A percentile compares a stretch with the other conserved stretches of the same genome.
phyloP scores from a whole-genome alignment of 805 yeast species.

The Myxozyma kluyveri region DNA sequence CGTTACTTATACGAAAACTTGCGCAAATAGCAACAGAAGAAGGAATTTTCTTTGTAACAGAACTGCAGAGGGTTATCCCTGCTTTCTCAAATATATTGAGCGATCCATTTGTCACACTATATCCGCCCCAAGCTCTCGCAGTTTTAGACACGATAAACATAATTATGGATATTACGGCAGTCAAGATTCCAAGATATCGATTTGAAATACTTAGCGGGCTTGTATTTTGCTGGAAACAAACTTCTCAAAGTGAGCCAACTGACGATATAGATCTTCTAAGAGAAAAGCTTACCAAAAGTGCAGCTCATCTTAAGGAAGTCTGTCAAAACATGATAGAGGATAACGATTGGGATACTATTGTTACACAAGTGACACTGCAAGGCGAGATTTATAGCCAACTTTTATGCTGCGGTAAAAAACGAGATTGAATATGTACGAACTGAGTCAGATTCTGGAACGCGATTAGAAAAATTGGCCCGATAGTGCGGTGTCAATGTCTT shows the following conservation, averaged over 20 bases:
- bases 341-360: slow-evolving; percentile 1
- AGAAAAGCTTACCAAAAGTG: slow-evolving; percentile 3
- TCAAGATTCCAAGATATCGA: slow-evolving; percentile 9
- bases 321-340: not conserved
- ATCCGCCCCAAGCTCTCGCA: slow-evolving; percentile 20
- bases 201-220: slow-evolving; percentile 19
- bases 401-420: too few relatives aligned
- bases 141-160: slow-evolving; percentile 9
- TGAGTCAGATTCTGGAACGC: too few relatives aligned
- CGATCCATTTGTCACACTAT: slow-evolving; percentile 21
- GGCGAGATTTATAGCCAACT: not conserved
- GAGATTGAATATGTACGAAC: too few relatives aligned
- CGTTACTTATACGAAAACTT: slow-evolving; percentile 11
- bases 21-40: slow-evolving; percentile 9
- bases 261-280: not conserved
- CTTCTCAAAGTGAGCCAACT: slow-evolving; percentile 1
- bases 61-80: slow-evolving; percentile 13
- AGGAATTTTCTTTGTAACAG: slow-evolving; percentile 10
- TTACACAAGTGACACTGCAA: not conserved
- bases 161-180: slow-evolving; percentile 4
- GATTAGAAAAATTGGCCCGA: too few relatives aligned
- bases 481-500: too few relatives aligned
- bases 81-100: slow-evolving; percentile 14
- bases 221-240: slow-evolving; percentile 19
- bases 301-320: not conserved